Evolutionary conservation across 306 rosid genomes (phyloP).

Genomic region (Sesbania bispinosa): DNA sequence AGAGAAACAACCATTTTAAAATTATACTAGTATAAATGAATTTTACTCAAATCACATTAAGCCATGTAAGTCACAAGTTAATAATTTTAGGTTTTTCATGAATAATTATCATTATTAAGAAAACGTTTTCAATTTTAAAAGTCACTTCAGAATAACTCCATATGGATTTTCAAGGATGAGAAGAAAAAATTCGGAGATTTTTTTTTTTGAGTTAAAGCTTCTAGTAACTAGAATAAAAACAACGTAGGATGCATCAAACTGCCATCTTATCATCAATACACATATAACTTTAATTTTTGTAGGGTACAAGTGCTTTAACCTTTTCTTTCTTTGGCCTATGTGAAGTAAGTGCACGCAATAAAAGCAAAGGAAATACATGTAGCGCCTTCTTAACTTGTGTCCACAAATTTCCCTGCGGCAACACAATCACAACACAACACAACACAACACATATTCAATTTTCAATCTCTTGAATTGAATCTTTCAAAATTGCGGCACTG

Average conservation of each 20-base stretch:
- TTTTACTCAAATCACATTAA: background rate
- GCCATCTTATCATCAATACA: no score
- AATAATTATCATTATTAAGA: background rate
- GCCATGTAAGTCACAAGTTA: background rate
- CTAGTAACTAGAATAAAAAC: background rate
- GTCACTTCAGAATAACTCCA: background rate
- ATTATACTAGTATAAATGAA: background rate
- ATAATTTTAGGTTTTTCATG: background rate
- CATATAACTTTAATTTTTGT: no score
- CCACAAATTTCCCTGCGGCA: conserved; percentile 23
- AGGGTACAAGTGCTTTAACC: no score
- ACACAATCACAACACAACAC: background rate
- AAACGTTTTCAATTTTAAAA: background rate
- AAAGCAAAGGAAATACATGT: background rate
- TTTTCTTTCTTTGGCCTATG: background rate
- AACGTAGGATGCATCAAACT: background rate
- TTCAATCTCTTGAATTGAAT: background rate
- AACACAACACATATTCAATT: background rate
- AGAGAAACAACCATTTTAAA: background rate
- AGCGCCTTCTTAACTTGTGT: conserved; percentile 11
- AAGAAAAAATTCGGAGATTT: background rate
- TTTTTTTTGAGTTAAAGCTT: no score
- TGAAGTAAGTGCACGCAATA: conserved; percentile 26
- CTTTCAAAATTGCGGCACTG: conserved; percentile 13
- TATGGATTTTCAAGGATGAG: background rate